Evolutionary conservation across 1,139 yeast species (phyloP).

Genomic region (Kazachstania sp.): DNA sequence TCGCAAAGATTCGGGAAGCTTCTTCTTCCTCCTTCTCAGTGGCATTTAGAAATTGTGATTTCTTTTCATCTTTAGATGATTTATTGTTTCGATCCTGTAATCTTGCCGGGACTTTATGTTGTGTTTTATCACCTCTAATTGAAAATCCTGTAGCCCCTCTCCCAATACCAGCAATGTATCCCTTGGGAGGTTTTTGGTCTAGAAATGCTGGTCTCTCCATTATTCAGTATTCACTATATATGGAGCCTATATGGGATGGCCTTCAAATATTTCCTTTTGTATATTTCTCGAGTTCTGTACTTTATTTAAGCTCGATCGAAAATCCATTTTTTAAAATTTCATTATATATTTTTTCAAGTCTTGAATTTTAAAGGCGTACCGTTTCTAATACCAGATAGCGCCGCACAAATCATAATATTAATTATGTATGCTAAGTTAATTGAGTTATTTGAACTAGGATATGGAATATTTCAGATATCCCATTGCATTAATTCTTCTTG

Average conservation of each 20-base stretch:
- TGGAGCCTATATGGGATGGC: neutral
- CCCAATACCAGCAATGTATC: constrained; percentile 88
- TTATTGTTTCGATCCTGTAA: constrained; percentile 22
- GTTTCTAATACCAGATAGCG: no score
- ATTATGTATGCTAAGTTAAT: no score
- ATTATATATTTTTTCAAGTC: no score
- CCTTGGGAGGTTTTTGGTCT: constrained; percentile 81
- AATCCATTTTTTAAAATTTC: no score
- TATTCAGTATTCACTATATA: neutral
- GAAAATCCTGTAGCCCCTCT: constrained; percentile 94
- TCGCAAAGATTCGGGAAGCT: constrained; percentile 63
- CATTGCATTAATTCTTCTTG: no score
- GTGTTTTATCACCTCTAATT: constrained; percentile 60
- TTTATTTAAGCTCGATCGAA: no score
- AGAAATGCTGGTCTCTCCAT: constrained; percentile 42
- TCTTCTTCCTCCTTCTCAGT: constrained; percentile 32
- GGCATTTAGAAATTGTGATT: neutral
- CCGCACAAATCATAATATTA: no score
- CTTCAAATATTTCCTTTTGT: no score
- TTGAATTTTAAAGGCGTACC: no score
- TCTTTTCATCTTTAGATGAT: constrained; percentile 40
- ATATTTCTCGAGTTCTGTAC: no score
- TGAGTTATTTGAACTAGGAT: no score
- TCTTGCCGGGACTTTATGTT: constrained; percentile 2
- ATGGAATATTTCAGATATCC: no score